A percentile compares a stretch with the other conserved stretches of the same genome.
phyloP scores from a whole-genome alignment of 208 protist species.

The Trypanosoma platydactyli region DNA sequence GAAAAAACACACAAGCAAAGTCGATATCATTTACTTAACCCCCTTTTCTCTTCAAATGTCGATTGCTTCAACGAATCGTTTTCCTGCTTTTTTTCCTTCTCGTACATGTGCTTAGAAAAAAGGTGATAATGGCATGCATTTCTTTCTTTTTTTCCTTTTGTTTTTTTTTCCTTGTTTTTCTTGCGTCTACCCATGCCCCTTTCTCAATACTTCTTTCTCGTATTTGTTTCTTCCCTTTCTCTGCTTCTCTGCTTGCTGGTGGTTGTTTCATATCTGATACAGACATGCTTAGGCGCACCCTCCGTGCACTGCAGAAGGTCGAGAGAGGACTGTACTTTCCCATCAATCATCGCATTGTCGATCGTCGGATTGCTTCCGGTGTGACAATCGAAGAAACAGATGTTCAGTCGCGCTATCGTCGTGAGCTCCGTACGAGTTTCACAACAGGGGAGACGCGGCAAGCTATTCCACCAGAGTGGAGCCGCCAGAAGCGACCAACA shows the following conservation, averaged over 20 bases:
- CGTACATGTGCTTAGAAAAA: no score
- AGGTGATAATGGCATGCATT: no score
- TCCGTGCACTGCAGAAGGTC: conserved; percentile 31
- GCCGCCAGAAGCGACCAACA: conserved; percentile 51
- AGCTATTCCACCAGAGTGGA: conserved; percentile 65
- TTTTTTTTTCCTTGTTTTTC: background rate
- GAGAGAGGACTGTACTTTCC: conserved; percentile 87
- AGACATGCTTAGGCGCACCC: conserved; percentile 37
- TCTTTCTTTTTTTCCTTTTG: background rate
- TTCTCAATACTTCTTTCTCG: no score
- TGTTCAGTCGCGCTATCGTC: conserved; percentile 77
- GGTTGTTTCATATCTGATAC: background rate
- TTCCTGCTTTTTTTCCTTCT: no score
- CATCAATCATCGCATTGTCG: conserved; percentile 85
- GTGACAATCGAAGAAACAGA: conserved; percentile 51
- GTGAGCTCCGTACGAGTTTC: conserved; percentile 76
- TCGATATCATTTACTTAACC: no score
- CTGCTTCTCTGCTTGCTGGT: no score
- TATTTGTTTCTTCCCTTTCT: no score
- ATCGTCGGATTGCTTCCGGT: conserved; percentile 52
- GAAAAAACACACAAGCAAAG: no score
- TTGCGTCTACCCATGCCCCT: no score
- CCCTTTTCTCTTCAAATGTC: no score
- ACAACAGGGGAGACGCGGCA: conserved; percentile 79
- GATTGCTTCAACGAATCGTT: no score